Conservation (phyloP, 257 asterid genomes). For the Apocynum venetum region DNA sequence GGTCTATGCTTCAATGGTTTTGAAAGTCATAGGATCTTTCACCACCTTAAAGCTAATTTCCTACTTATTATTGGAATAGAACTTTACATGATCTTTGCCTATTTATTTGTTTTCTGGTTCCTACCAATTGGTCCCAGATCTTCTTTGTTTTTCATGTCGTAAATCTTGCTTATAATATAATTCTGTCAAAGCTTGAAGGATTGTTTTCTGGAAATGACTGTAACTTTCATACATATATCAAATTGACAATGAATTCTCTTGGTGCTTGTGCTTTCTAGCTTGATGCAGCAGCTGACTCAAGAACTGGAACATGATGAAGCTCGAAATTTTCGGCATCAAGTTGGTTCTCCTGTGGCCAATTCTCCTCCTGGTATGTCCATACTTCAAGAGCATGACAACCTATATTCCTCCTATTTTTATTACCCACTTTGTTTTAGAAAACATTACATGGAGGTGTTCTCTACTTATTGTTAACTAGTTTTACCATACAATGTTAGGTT, state of each 20-base stretch:
- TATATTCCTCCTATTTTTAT: not conserved
- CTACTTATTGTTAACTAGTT: not conserved
- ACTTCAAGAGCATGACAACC: not conserved
- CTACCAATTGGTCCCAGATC: not conserved
- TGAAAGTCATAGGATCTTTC: too few species aligned
- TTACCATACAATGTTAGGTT: slow-evolving; percentile 42
- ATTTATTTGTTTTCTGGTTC: not conserved
- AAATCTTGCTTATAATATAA: not conserved
- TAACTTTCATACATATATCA: not conserved
- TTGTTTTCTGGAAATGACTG: not conserved
- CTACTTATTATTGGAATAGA: not conserved
- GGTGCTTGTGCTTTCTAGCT: slow-evolving; percentile 38
- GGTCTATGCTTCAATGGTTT: not conserved
- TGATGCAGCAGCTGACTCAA: slow-evolving; percentile 85
- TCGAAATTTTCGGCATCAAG: slow-evolving; percentile 55
- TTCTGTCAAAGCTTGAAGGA: not conserved
- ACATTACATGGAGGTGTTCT: not conserved
- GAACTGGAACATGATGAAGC: slow-evolving; percentile 79
- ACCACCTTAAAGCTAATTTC: not conserved
- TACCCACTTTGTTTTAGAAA: not conserved
- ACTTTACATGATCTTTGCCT: not conserved
- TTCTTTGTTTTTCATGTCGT: not conserved
- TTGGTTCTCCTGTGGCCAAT: slow-evolving; percentile 77
- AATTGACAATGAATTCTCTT: not conserved
- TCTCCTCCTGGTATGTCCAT: slow-evolving; percentile 80